A percentile compares a stretch with the other conserved stretches of the same genome.
Conservation (phyloP, 2,329 filamentous ascomycete genomes). For the Cephalotrichum gorgonifer region DNA sequence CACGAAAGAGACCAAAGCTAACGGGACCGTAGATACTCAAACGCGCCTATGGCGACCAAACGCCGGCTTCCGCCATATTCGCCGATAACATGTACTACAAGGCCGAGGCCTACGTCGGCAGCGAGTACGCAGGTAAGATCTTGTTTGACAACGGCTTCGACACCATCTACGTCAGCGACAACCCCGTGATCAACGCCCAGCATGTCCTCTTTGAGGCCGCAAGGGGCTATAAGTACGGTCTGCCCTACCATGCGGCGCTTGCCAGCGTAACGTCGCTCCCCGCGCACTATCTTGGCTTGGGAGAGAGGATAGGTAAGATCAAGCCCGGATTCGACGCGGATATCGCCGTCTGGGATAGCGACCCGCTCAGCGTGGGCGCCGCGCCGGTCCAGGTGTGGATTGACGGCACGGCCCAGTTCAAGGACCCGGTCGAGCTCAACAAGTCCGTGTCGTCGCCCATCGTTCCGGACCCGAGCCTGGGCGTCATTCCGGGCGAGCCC, state of each 20-base stretch:
- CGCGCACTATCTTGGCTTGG: conserved; percentile 46
- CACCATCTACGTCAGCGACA: conserved; percentile 59
- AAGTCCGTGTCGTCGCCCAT: conserved; percentile 34
- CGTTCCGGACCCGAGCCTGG: conserved; percentile 26
- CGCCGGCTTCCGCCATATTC: conserved; percentile 53
- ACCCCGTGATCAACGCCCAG: conserved; percentile 59
- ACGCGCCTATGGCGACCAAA: conserved; percentile 41
- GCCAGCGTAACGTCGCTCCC: conserved; percentile 48
- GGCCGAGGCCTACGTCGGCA: conserved; percentile 53
- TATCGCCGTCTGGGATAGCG: conserved; percentile 52
- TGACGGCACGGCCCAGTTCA: conserved; percentile 47
- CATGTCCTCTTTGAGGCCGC: conserved; percentile 58
- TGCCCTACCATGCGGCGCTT: conserved; percentile 50
- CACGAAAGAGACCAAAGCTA: neutral
- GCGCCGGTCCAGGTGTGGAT: conserved; percentile 54
- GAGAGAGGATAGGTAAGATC: conserved; percentile 47
- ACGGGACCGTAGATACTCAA: conserved; percentile 34
- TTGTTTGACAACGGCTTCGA: conserved; percentile 56
- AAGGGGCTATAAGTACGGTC: conserved; percentile 47
- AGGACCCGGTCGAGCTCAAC: conserved; percentile 39
- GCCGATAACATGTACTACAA: conserved; percentile 68
- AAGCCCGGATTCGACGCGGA: conserved; percentile 54
- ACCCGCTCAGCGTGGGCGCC: conserved; percentile 49
- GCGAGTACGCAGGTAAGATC: conserved; percentile 55
- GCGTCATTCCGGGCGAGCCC: conserved; percentile 30